Percentiles rank a stretch among this genome's conserved stretches.
These are phyloP conservation scores for Phyllosticta capitalensis DNA, from an alignment of 2,329 filamentous ascomycete species.

Conservation along the genomic window DNA sequence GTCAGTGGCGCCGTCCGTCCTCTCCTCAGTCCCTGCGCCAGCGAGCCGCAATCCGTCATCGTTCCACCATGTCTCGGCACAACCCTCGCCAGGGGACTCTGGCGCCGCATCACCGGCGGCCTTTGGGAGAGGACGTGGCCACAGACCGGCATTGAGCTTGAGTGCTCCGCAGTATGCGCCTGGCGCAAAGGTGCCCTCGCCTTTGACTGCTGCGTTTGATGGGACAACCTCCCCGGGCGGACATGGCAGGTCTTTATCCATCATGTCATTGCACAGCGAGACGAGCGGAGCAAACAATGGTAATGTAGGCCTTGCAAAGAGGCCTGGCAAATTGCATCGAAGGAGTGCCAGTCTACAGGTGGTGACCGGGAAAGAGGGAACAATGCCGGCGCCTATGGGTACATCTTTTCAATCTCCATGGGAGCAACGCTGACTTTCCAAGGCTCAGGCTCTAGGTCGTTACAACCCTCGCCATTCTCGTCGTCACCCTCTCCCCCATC, in stretches of 20 bases:
- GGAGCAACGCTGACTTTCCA: background rate
- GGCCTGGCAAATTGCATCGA: constrained; percentile 56
- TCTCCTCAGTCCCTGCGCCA: constrained; percentile 17
- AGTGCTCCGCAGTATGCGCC: constrained; percentile 21
- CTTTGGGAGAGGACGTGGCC: constrained; percentile 36
- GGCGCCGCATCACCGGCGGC: constrained; percentile 1
- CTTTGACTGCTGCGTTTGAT: constrained; percentile 15
- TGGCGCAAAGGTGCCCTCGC: background rate
- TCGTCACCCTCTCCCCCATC: constrained; percentile 27
- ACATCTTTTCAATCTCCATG: background rate
- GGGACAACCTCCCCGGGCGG: constrained; percentile 19
- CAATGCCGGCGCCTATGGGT: background rate
- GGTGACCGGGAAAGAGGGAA: constrained; percentile 33
- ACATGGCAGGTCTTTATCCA: constrained; percentile 40
- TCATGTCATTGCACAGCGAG: constrained; percentile 31
- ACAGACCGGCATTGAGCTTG: constrained; percentile 59
- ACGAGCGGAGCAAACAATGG: constrained; percentile 1
- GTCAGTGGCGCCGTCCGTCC: constrained; percentile 27
- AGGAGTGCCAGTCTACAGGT: constrained; percentile 78
- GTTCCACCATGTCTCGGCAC: constrained; percentile 13
- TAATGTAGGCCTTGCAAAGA: constrained; percentile 20
- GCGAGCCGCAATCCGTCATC: constrained; percentile 16
- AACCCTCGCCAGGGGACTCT: constrained; percentile 2
- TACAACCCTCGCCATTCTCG: constrained; percentile 34
- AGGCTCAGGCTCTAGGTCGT: background rate